phyloP scores from a whole-genome alignment of 106 monocot species.

The Triglochin maritima region DNA sequence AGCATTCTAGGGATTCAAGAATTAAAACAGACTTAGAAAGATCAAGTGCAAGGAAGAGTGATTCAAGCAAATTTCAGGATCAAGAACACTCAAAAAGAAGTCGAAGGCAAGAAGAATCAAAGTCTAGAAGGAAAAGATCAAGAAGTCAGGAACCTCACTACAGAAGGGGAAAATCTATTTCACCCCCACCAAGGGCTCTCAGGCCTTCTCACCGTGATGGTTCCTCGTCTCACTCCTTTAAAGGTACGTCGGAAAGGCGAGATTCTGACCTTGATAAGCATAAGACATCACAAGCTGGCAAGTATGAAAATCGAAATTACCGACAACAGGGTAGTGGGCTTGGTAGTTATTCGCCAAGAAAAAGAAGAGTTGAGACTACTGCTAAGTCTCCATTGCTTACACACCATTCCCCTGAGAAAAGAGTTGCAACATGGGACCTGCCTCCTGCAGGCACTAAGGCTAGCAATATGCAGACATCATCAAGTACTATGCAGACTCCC shows the following conservation, averaged over 20 bases:
- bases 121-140: slow-evolving; percentile 55
- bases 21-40: slow-evolving; percentile 21
- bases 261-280: slow-evolving; percentile 36
- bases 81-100: slow-evolving; percentile 31
- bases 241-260: slow-evolving; percentile 37
- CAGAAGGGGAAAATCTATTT: slow-evolving; percentile 35
- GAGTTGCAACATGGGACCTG: slow-evolving; percentile 69
- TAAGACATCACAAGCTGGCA: slow-evolving; percentile 33
- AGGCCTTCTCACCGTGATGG: slow-evolving; percentile 27
- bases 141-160: slow-evolving; percentile 41
- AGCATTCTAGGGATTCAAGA: slow-evolving; percentile 25
- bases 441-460: slow-evolving; percentile 39
- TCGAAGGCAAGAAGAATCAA: slow-evolving; percentile 29
- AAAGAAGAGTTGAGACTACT: slow-evolving; percentile 49
- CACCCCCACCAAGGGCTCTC: slow-evolving; percentile 40
- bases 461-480: slow-evolving; percentile 19
- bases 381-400: slow-evolving; percentile 46
- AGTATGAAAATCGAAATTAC: slow-evolving; percentile 33
- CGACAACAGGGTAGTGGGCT: slow-evolving; percentile 53
- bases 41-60: slow-evolving; percentile 31
- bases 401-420: slow-evolving; percentile 44
- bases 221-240: slow-evolving; percentile 15
- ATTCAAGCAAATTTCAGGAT: slow-evolving; percentile 24
- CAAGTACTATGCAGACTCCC: slow-evolving; percentile 11
- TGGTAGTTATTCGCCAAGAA: slow-evolving; percentile 95